Evolutionary conservation across 257 asterid species (phyloP).

Genomic region (Thymus quinquecostatus): DNA sequence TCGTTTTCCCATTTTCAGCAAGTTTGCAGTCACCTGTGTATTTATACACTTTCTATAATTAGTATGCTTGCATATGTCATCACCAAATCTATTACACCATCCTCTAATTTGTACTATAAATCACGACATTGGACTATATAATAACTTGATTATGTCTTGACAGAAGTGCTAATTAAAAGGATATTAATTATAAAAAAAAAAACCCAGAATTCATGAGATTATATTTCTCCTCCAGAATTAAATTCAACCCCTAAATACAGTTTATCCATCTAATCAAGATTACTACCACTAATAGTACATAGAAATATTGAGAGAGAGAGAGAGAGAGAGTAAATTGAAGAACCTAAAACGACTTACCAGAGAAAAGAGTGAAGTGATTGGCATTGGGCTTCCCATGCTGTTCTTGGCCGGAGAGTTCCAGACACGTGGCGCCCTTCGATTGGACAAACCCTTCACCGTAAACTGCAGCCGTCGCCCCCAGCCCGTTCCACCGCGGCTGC

Average conservation of each 20-base stretch:
- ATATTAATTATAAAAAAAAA: too few species aligned
- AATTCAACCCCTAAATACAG: too few species aligned
- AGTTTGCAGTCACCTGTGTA: constrained; percentile 37
- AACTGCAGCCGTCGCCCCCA: constrained; percentile 35
- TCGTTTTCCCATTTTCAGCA: constrained; percentile 43
- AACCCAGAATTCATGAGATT: neutral
- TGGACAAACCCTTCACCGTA: constrained; percentile 43
- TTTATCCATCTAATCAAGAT: neutral
- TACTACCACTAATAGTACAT: neutral
- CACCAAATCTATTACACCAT: too few species aligned
- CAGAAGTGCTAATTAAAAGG: neutral
- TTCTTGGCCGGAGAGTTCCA: constrained; percentile 35
- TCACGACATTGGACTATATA: too few species aligned
- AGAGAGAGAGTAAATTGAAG: neutral
- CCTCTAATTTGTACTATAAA: too few species aligned
- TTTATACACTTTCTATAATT: neutral
- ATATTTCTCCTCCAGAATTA: neutral
- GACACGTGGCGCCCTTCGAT: constrained; percentile 35
- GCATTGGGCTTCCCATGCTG: constrained; percentile 34
- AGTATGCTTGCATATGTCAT: neutral
- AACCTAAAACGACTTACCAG: constrained; percentile 31
- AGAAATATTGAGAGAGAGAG: neutral
- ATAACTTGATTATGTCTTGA: neutral
- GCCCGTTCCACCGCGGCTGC: constrained; percentile 44
- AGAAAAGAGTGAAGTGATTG: constrained; percentile 41